Base-by-base conservation (phyloP, 257 asterid genomes). In the Petunia axillaris region DNA sequence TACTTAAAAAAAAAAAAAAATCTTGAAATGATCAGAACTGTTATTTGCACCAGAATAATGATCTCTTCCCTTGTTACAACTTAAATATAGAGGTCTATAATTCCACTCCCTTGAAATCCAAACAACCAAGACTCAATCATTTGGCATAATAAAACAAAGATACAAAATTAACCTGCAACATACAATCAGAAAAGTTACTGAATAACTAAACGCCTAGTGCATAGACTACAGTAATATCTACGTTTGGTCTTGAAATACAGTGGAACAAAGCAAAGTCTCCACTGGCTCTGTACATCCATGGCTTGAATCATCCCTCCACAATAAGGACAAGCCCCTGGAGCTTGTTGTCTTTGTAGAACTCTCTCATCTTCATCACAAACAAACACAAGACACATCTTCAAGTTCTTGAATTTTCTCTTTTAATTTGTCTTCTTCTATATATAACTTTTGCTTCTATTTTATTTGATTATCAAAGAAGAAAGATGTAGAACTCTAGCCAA, bases 251-350 rank as follows among this genome's bases (percentile, higher is more conserved):
- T 94, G 88, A 80, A 89, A 80, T 87, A 94, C 55, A 93, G 84
- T 0, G 97, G 98, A 76, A 94, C 83, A 81, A 94, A 94, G 87
- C 97, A 94, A 35, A 93, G 73, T 37, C 94, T 85, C 97, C 96
- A 93, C 36, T 90, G 83, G 76, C 91, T 94, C 90, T 92, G 89
- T 5, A 91, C 91, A 73, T 94, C 97, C 93, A 89, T 74, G 80
- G 94, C 97, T 86, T 94, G 97, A 80, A 94, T 88, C 92, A 83
- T 78, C 1, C 97, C 96, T n/a, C 97, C 98, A 79, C 98, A 93
- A 76, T 93, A 93, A 0, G 97, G 97, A 37, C 98, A 91, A 25
- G 91, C 88, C 3, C 98, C 98, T 15, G 91, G 86, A 39, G 98
- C 97, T 66, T 82, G 79, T 82, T 89, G 92, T 83, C 96, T 78